Conservation (phyloP, 1,284 basidiomycete genomes). For the Naganishia sp. region DNA sequence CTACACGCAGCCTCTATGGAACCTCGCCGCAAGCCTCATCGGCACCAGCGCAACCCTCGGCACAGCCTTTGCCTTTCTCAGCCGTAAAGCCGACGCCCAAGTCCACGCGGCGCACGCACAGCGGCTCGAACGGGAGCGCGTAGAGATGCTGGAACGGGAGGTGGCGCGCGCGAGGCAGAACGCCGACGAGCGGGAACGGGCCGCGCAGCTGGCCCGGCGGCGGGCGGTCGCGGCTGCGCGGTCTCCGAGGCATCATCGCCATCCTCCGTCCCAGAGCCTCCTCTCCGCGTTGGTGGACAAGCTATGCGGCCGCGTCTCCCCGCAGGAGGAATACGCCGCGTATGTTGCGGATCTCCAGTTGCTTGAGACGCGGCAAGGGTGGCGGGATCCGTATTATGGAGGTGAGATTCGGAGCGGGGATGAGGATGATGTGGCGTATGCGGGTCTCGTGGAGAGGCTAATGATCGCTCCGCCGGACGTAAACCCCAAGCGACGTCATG, state of each 20-base stretch:
- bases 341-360: constrained; percentile 15
- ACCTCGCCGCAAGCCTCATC: constrained; percentile 1
- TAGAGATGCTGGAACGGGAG: constrained; percentile 9
- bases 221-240: background rate
- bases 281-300: constrained; percentile 2
- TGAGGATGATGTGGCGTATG: background rate
- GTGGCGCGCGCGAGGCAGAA: background rate
- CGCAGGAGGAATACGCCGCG: constrained; percentile 5
- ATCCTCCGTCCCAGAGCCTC: background rate
- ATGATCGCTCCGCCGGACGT: constrained; percentile 11
- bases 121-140: constrained; percentile 3
- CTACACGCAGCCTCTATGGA: constrained; percentile 18
- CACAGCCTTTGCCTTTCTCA: constrained; percentile 8
- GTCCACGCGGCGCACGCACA: constrained; percentile 1
- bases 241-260: background rate
- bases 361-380: background rate
- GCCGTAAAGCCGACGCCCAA: background rate
- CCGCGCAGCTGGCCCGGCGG: background rate
- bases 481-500: background rate
- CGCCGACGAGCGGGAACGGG: constrained; percentile 23
- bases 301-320: background rate
- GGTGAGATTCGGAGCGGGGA: background rate
- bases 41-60: constrained; percentile 8
- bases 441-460: background rate
- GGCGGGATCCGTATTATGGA: background rate